These are phyloP conservation scores for Oenanthe sinensis DNA, from an alignment of 129 eudicot species.

Conservation along the genomic window DNA sequence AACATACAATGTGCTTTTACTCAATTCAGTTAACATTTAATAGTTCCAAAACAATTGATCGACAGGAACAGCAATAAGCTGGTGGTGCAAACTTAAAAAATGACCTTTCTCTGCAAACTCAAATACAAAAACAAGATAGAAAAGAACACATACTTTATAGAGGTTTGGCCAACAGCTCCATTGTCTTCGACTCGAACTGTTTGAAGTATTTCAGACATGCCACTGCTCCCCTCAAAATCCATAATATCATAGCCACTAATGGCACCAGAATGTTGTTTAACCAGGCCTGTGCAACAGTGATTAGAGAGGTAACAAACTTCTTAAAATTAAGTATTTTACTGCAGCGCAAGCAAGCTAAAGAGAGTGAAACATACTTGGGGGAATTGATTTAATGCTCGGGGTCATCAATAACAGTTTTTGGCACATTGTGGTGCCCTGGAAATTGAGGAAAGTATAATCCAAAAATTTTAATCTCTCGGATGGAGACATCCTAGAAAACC, in stretches of 20 bases:
- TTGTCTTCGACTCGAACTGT: conserved; percentile 40
- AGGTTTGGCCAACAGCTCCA: conserved; percentile 28
- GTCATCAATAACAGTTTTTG: conserved; percentile 45
- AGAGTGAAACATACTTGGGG: conserved; percentile 21
- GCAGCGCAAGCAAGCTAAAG: neutral
- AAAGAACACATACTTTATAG: conserved; percentile 34
- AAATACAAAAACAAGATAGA: neutral
- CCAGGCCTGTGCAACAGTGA: conserved; percentile 21
- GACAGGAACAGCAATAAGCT: neutral
- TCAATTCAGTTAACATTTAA: too few relatives aligned
- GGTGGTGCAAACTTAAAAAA: neutral
- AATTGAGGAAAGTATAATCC: conserved; percentile 60
- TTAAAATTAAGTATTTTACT: neutral
- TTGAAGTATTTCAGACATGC: conserved; percentile 44
- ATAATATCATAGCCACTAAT: conserved; percentile 10
- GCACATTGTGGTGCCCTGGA: conserved; percentile 81
- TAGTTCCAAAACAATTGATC: neutral
- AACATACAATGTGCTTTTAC: too few relatives aligned
- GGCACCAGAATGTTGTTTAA: conserved; percentile 12
- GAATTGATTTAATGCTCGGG: conserved; percentile 19
- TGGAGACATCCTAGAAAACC: conserved; percentile 51
- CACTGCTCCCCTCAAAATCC: conserved; percentile 36
- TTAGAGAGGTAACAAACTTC: neutral
- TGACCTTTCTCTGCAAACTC: neutral
- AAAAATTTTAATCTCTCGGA: conserved; percentile 46